A percentile compares a stretch with the other conserved stretches of the same genome.
These are phyloP conservation scores for Phylloporus sp. DNA, from an alignment of 768 basidiomycete species.

Conservation along the genomic window DNA sequence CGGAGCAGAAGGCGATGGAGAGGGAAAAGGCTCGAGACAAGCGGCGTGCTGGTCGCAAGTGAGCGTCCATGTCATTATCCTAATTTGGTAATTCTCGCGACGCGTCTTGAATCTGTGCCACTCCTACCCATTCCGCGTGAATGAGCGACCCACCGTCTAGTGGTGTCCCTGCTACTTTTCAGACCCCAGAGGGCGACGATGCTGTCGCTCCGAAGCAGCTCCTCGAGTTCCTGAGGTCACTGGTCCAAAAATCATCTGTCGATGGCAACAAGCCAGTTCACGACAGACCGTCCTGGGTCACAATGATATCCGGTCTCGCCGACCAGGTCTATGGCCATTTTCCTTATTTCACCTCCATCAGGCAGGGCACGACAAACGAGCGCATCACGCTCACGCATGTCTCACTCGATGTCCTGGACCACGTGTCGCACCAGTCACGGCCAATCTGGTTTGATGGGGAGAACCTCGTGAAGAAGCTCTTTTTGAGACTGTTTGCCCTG, in stretches of 20 bases:
- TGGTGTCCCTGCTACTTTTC: conserved; percentile 28
- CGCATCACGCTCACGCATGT: conserved; percentile 52
- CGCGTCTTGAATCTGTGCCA: background rate
- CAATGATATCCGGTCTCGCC: conserved; percentile 48
- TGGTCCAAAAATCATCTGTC: conserved; percentile 34
- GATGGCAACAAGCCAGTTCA: conserved; percentile 30
- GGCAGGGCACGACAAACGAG: conserved; percentile 56
- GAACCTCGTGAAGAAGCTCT: conserved; percentile 45
- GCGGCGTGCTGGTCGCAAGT: conserved; percentile 73
- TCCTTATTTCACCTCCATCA: conserved; percentile 46
- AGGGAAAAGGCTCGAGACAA: conserved; percentile 77
- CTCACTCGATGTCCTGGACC: conserved; percentile 52
- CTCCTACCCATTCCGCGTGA: background rate
- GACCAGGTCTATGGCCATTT: conserved; percentile 53
- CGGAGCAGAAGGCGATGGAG: conserved; percentile 92
- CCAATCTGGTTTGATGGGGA: conserved; percentile 46
- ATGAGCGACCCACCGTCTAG: conserved; percentile 29
- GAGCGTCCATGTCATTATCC: conserved; percentile 11
- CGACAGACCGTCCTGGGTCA: conserved; percentile 46
- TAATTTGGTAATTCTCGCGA: conserved; percentile 5
- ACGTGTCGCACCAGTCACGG: conserved; percentile 47
- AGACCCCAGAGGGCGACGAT: conserved; percentile 26
- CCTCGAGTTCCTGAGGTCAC: conserved; percentile 39
- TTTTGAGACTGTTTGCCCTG: conserved; percentile 50
- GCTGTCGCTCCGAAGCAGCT: conserved; percentile 36